Conservation (phyloP, 2,329 filamentous ascomycete species). For the Stemphylium beticola region DNA sequence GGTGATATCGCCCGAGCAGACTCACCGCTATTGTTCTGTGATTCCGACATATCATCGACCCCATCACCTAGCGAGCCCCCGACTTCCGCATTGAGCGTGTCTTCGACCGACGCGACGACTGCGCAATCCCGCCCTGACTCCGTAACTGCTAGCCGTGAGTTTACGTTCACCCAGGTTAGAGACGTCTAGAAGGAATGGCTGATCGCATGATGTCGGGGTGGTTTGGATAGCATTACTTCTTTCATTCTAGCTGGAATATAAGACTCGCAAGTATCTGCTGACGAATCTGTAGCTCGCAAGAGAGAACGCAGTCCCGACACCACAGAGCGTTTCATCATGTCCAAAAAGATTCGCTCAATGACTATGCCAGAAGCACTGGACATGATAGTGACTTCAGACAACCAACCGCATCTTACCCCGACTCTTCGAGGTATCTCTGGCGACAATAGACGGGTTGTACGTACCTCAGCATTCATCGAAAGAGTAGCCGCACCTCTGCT, state of each 20-base stretch:
- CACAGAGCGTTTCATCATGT: conserved; percentile 1
- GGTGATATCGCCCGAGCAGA: background rate
- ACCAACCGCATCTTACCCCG: background rate
- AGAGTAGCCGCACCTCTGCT: conserved; percentile 1
- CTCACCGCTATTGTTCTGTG: conserved; percentile 27
- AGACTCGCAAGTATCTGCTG: background rate
- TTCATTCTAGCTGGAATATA: background rate
- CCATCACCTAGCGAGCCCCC: conserved; percentile 22
- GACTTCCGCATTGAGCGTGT: conserved; percentile 20
- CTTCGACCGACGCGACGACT: conserved; percentile 8
- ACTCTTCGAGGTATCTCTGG: conserved; percentile 1
- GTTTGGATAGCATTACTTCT: background rate
- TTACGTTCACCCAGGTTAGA: background rate
- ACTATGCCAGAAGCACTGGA: conserved; percentile 6
- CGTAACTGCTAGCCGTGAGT: conserved; percentile 9
- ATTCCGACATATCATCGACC: conserved; percentile 21
- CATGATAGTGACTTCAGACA: background rate
- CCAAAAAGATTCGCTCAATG: conserved; percentile 21
- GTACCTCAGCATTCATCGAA: conserved; percentile 11
- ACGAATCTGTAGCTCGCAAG: background rate
- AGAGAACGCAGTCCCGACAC: background rate
- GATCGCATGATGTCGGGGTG: no score
- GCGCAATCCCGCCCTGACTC: background rate
- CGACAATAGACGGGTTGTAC: conserved; percentile 12
- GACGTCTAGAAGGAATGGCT: background rate